phyloP scores from a whole-genome alignment of 139 green algal species.

The Spirogloea muscicola region DNA sequence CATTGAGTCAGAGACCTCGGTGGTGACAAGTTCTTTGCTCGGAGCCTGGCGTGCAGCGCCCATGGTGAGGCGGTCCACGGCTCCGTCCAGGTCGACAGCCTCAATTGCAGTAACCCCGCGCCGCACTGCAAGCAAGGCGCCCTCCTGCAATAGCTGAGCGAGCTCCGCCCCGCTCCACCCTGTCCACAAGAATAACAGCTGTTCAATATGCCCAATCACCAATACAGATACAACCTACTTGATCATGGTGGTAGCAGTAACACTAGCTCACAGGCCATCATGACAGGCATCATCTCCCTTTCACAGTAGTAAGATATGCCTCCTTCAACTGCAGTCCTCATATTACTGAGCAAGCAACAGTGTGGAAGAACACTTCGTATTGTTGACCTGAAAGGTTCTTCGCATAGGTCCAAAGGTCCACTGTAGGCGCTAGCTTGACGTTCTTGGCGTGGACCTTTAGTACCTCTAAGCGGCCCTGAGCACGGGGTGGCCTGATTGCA shows the following conservation, averaged over 20 bases:
- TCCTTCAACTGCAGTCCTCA: too few relatives aligned
- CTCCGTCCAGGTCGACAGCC: slow-evolving; percentile 69
- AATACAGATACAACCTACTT: too few relatives aligned
- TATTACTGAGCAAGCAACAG: too few relatives aligned
- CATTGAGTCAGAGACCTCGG: not conserved
- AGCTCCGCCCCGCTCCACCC: slow-evolving; percentile 77
- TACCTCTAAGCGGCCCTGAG: slow-evolving; percentile 57
- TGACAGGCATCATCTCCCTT: too few relatives aligned
- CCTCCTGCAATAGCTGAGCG: slow-evolving; percentile 94
- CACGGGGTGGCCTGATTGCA: slow-evolving; percentile 4
- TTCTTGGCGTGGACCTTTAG: slow-evolving; percentile 73
- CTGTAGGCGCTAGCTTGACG: slow-evolving; percentile 57
- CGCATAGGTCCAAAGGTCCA: slow-evolving; percentile 86
- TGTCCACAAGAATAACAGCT: too few relatives aligned
- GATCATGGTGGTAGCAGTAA: too few relatives aligned
- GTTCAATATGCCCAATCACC: too few relatives aligned
- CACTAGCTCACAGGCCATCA: too few relatives aligned
- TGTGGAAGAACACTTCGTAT: too few relatives aligned
- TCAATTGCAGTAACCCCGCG: slow-evolving; percentile 39
- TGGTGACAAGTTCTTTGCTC: not conserved
- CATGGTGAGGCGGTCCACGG: slow-evolving; percentile 69
- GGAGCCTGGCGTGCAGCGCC: slow-evolving; percentile 3
- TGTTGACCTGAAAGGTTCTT: slow-evolving; percentile 77
- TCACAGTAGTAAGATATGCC: too few relatives aligned
- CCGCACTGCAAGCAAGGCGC: slow-evolving; percentile 70